These are phyloP conservation scores for Xylaria longipes DNA, from an alignment of 495 filamentous ascomycete species.

Conservation along the genomic window DNA sequence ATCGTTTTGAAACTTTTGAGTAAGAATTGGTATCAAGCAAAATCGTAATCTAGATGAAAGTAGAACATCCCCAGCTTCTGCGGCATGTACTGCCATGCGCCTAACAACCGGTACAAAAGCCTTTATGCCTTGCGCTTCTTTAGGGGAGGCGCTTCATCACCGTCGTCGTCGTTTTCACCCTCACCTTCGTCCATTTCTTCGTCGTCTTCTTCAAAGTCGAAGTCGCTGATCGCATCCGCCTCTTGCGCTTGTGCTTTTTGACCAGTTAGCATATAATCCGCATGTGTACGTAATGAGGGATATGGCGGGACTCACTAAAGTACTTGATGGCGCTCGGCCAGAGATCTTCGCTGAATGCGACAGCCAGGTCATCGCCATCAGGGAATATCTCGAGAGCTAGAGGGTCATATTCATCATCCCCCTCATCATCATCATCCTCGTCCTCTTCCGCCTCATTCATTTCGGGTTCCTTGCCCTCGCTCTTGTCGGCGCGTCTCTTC, in stretches of 20 bases:
- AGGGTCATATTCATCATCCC: slow-evolving; percentile 59
- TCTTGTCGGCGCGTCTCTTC: slow-evolving; percentile 62
- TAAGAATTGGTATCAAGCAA: slow-evolving; percentile 23
- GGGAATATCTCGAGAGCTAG: slow-evolving; percentile 77
- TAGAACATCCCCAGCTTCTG: not conserved
- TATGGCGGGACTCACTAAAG: slow-evolving; percentile 70
- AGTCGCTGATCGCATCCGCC: slow-evolving; percentile 59
- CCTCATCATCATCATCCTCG: slow-evolving; percentile 59
- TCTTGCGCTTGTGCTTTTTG: slow-evolving; percentile 67
- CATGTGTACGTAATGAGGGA: not conserved
- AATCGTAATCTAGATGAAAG: not conserved
- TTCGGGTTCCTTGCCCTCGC: slow-evolving; percentile 60
- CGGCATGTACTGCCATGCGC: not conserved
- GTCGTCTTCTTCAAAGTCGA: slow-evolving; percentile 65
- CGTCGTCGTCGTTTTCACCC: slow-evolving; percentile 49
- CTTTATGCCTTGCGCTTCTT: slow-evolving; percentile 54
- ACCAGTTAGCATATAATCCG: slow-evolving; percentile 23
- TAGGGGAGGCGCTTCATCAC: slow-evolving; percentile 50
- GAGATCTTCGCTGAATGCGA: slow-evolving; percentile 81
- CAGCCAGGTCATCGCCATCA: slow-evolving; percentile 77
- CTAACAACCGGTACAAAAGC: not conserved
- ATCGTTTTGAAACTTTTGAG: not conserved
- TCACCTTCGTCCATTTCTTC: slow-evolving; percentile 47
- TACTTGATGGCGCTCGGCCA: slow-evolving; percentile 88
- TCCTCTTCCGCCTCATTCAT: slow-evolving; percentile 60